These are phyloP conservation scores for Wallacemonas collosoma DNA, from an alignment of 208 protist genomes.

Conservation along the genomic window DNA sequence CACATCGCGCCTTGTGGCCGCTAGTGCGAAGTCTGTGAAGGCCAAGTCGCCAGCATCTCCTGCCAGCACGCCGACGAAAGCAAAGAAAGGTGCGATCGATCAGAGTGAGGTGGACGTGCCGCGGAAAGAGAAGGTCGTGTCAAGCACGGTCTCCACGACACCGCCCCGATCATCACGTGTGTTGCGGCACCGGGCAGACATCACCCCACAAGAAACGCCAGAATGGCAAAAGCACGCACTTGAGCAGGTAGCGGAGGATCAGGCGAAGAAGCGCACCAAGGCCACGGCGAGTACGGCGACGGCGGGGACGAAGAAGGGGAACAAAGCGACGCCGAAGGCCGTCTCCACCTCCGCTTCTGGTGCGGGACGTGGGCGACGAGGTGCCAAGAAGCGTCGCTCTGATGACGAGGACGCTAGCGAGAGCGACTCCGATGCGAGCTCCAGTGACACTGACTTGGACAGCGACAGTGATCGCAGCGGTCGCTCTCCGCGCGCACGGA, in stretches of 20 bases:
- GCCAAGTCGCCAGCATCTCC: not conserved
- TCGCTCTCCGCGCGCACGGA: not conserved
- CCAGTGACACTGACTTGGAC: not conserved
- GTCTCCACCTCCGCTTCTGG: too few relatives aligned
- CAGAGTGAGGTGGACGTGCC: not conserved
- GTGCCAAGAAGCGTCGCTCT: not conserved
- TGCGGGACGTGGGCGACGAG: too few relatives aligned
- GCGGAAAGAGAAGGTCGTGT: not conserved
- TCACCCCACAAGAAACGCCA: conserved; percentile 30
- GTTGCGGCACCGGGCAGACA: conserved; percentile 21
- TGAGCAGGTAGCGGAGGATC: conserved; percentile 25
- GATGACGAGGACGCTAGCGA: not conserved
- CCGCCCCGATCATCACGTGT: conserved; percentile 24
- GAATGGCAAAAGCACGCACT: conserved; percentile 36
- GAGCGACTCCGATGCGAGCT: not conserved
- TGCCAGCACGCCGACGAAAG: not conserved
- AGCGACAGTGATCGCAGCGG: conserved; percentile 2
- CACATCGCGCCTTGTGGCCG: conserved; percentile 1
- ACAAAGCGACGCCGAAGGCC: too few relatives aligned
- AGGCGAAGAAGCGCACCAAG: not conserved
- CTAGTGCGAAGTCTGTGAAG: not conserved
- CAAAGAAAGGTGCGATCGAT: not conserved
- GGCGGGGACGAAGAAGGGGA: not conserved
- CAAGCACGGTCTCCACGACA: not conserved
- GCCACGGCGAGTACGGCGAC: conserved; percentile 2